These are phyloP conservation scores for Iris macrosiphon DNA, from an alignment of 106 monocot genomes.

Conservation along the genomic window DNA sequence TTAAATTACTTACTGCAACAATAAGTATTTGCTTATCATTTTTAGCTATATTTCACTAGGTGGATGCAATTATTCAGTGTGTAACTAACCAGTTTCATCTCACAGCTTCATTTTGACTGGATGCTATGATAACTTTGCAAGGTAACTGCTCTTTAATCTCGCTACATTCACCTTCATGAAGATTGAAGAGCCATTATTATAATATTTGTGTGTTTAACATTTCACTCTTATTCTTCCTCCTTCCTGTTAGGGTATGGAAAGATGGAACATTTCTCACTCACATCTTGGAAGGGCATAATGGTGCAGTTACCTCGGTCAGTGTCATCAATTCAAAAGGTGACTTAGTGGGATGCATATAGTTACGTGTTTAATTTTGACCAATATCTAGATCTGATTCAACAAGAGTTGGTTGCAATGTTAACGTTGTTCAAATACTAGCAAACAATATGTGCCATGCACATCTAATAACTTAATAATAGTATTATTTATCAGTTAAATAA, in stretches of 20 bases:
- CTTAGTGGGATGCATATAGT: too few species aligned
- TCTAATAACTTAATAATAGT: too few species aligned
- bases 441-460: too few species aligned
- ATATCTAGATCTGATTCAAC: too few species aligned
- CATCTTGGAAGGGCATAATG: constrained; percentile 69
- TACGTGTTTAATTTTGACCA: too few species aligned
- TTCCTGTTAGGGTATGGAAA: constrained; percentile 68
- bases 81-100: constrained; percentile 8
- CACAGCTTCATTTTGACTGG: constrained; percentile 83
- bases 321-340: constrained; percentile 70
- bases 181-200: neutral
- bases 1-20: too few species aligned
- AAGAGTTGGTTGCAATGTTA: too few species aligned
- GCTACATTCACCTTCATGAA: neutral
- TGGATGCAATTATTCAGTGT: neutral
- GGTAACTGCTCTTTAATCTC: constrained; percentile 33
- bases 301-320: constrained; percentile 63
- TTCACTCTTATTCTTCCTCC: neutral
- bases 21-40: too few species aligned
- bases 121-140: constrained; percentile 75
- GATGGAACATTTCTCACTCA: constrained; percentile 60
- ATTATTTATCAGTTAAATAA: too few species aligned
- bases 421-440: too few species aligned
- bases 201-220: neutral
- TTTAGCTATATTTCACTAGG: too few species aligned